Base-by-base conservation (phyloP, 768 basidiomycete species). In the Tremella yokohamensis region DNA sequence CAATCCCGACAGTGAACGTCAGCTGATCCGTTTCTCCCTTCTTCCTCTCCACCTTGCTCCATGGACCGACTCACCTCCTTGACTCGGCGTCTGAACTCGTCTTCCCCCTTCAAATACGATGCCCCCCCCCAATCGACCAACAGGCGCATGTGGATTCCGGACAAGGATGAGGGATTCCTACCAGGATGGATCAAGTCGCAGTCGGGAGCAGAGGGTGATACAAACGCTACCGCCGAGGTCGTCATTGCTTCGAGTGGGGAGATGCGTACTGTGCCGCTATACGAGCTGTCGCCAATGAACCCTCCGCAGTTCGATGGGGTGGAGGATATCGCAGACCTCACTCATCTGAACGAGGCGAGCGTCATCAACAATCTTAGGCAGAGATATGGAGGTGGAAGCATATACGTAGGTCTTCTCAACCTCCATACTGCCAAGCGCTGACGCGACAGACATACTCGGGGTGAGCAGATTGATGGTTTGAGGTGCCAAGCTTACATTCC, bases 271-370 rank as follows among this genome's bases (percentile, higher is more conserved):
- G 83, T 94, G 3, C 86, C 88, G 15, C 82, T 91, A 62, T 87
- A 90, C 63, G 83, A 85, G 19, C 78, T 96, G 40, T 89, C 87
- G 70, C 93, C 93, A 81, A 94, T 94, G 92, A 97, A 97, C 71
- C 93, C 93, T 22, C 93, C 93, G 45, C 96, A 97, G 78, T 99
- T 98, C 76, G 93, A 98, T 79, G 84, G 90, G 29, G 93, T 93
- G 3, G 90, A 92, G 64, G 96, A 99, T 76, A 98, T 98, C 63
- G 96, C 96, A 40, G 93, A 98, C 79, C 82, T 99, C 61, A 97
- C 96, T 0, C 96, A 91, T 79, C 81, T 98, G 58, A 98, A 98
- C 75, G 96, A 99, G 81, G 93, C 96, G 11, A 91, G 89, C 66
- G 96, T 99, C 44, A 93, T 98, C n/a, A 90, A 98, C 74, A 98